Percentiles rank a stretch among this genome's conserved stretches.
phyloP scores from a whole-genome alignment of 495 filamentous ascomycete genomes.

The Aspergillus nanangensis region DNA sequence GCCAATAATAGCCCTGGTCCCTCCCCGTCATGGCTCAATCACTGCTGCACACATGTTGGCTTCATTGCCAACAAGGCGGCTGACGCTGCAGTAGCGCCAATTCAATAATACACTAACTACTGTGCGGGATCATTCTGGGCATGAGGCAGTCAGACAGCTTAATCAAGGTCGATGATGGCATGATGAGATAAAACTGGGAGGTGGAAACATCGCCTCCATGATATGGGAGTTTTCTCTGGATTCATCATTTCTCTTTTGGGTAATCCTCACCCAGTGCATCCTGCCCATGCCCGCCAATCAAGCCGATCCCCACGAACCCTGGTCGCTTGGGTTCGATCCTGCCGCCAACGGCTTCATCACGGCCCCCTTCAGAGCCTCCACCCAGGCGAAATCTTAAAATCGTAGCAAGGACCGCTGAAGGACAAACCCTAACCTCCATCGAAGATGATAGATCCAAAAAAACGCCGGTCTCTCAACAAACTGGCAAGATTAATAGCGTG shows the following conservation, averaged over 20 bases:
- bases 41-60: constrained; percentile 20
- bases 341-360: no score
- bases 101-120: constrained; percentile 11
- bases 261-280: neutral
- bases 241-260: neutral
- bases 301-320: no score
- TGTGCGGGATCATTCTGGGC: constrained; percentile 3
- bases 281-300: no score
- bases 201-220: neutral
- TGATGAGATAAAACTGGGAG: neutral
- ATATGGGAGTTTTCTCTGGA: neutral
- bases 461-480: constrained; percentile 10
- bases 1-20: constrained; percentile 12
- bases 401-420: neutral
- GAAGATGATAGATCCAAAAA: constrained; percentile 17
- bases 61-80: constrained; percentile 20
- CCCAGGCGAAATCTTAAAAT: neutral
- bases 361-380: neutral
- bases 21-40: constrained; percentile 12
- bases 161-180: constrained; percentile 1
- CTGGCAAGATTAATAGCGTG: constrained; percentile 4
- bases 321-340: neutral
- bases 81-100: constrained; percentile 17
- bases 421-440: neutral
- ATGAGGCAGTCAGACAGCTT: neutral